phyloP scores from a whole-genome alignment of 1,284 basidiomycete species.

The Fomitopsis palustris region DNA sequence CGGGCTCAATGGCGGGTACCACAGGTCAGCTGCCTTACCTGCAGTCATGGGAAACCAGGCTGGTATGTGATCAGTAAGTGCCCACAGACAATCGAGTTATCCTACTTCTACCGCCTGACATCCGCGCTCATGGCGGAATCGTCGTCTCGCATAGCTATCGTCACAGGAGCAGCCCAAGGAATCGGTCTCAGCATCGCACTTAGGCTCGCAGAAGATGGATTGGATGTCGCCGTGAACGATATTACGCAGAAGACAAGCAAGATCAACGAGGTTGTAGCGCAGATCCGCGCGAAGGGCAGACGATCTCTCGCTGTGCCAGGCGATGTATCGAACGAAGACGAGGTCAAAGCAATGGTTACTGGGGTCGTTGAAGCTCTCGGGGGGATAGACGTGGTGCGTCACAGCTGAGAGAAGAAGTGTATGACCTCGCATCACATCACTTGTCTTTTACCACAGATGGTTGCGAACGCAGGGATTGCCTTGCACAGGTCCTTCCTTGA shows the following conservation, averaged over 20 bases:
- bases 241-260: conserved; percentile 9
- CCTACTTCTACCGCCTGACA: not conserved
- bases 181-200: conserved; percentile 13
- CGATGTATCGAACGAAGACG: conserved; percentile 11
- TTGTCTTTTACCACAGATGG: conserved; percentile 19
- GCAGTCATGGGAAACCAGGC: too few species aligned
- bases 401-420: not conserved
- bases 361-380: conserved; percentile 8
- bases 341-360: conserved; percentile 8
- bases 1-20: too few species aligned
- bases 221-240: conserved; percentile 23
- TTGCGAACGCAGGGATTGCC: conserved; percentile 31
- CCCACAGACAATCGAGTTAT: not conserved
- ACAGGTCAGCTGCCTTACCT: too few species aligned
- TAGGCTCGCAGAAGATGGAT: conserved; percentile 19
- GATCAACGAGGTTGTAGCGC: conserved; percentile 10
- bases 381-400: conserved; percentile 9
- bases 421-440: not conserved
- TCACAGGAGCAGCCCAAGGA: conserved; percentile 12
- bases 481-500: conserved; percentile 20
- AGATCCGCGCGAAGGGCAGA: conserved; percentile 12
- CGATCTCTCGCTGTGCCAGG: conserved; percentile 9
- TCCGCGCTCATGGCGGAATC: not conserved
- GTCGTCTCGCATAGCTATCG: conserved; percentile 6
- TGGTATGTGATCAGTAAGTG: too few species aligned